Conservation (phyloP, 139 green algal genomes). For the Haematococcus sp. region DNA sequence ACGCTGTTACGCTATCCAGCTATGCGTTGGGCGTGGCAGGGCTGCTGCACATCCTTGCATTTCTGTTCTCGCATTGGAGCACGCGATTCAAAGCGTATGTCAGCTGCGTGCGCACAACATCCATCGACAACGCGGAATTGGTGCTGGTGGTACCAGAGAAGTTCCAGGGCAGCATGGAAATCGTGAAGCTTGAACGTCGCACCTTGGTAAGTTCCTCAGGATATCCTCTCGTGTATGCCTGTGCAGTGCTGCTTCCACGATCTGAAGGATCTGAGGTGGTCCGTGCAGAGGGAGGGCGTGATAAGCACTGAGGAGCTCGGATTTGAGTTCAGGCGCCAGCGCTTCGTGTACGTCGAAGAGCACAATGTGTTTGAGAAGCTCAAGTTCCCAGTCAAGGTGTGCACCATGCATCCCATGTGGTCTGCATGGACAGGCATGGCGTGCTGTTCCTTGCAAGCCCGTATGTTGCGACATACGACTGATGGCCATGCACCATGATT, state of each 20-base stretch:
- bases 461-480: not conserved
- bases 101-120: constrained; percentile 14
- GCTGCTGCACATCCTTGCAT: constrained; percentile 49
- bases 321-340: constrained; percentile 80
- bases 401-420: not conserved
- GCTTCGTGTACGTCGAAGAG: constrained; percentile 62
- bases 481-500: not conserved
- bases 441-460: not conserved
- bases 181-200: constrained; percentile 58
- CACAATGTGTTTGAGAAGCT: constrained; percentile 66
- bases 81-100: constrained; percentile 36
- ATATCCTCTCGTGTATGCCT: not conserved
- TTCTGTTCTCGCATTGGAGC: constrained; percentile 65
- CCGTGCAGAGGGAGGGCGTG: constrained; percentile 32
- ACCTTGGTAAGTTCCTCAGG: constrained; percentile 32
- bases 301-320: constrained; percentile 49
- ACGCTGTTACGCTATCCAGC: constrained; percentile 19
- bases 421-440: not conserved
- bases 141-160: constrained; percentile 60
- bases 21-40: constrained; percentile 30
- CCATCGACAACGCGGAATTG: constrained; percentile 35
- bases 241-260: not conserved
- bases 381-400: constrained; percentile 58
- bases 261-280: not conserved
- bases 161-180: constrained; percentile 60